phyloP scores from a whole-genome alignment of 163 green algal species.

The Chloromonas sp. region DNA sequence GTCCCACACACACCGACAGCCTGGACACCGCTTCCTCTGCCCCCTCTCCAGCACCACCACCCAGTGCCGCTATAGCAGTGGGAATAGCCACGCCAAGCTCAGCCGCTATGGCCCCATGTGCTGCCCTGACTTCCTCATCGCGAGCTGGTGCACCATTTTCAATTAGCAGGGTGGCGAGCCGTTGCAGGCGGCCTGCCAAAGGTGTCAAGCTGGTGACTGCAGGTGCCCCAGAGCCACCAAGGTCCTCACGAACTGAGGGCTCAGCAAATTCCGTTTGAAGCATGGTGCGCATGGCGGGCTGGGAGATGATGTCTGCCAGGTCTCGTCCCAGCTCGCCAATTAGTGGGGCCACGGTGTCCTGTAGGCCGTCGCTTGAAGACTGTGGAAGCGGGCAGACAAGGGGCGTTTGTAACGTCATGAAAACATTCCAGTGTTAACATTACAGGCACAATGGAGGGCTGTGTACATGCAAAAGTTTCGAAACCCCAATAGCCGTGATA shows the following conservation, averaged over 20 bases:
- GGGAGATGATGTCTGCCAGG: too few relatives aligned
- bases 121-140: slow-evolving; percentile 24
- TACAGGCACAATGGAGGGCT: too few relatives aligned
- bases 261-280: neutral
- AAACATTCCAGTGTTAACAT: too few relatives aligned
- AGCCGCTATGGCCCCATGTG: slow-evolving; percentile 16
- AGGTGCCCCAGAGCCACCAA: slow-evolving; percentile 9
- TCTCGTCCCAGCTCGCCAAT: too few relatives aligned
- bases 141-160: slow-evolving; percentile 45
- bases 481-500: too few relatives aligned
- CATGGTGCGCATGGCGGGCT: too few relatives aligned
- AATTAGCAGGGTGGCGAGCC: slow-evolving; percentile 32
- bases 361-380: too few relatives aligned
- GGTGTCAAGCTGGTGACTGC: neutral
- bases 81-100: slow-evolving; percentile 23
- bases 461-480: too few relatives aligned
- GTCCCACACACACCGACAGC: slow-evolving; percentile 18
- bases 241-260: neutral
- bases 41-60: neutral
- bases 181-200: slow-evolving; percentile 22
- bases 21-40: neutral
- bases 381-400: too few relatives aligned
- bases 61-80: neutral
- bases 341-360: too few relatives aligned
- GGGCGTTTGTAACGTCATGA: too few relatives aligned